Evolutionary conservation across 371 early-diverging fungal species (phyloP), one percentile per base, ranked within the genome.

Genomic region (Mucor plumbeus): DNA sequence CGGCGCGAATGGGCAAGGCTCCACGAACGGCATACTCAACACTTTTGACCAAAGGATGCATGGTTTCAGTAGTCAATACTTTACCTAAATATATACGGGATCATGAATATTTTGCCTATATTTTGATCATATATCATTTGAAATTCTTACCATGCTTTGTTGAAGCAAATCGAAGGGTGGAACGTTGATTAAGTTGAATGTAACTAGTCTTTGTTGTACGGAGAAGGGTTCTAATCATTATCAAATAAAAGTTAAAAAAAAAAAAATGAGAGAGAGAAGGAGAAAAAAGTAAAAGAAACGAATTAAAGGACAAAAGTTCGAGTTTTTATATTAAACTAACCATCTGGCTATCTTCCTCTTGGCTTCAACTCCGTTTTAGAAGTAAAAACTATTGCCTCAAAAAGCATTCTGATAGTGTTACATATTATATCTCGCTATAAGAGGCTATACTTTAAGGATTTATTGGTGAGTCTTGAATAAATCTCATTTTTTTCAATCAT

Each of bases 11-110:
- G 31, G 99, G 97, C 31, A 97, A 81, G 64, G 91, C 97, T 47
- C 99, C 99, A 63, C 99, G 93, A 7, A 99, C 99, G 35, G 99
- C 98, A 75, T 99, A 99, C 72, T 97, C 93, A 64, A 92, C 92
- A 38, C 86, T 81, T 64, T 81, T 84, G 68, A 96, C 74, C 65
- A 87, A 81, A 59, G 88, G 89, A 72, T 94, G 93, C 80, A 94
- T 91, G 3, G 84, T 88, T 14, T 89, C 88, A 0, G 70, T 57
- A 5, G 75, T 82, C 65, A 82, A 63, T 17, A 82, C 79, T 35
- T 77, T 79, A 38, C 63, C 72, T 69, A 8, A 1, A 35, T n/a
- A 36, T 31, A 17, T 13, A 7, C 8, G 35, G 26, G 19, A 31
- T 66, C 7, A 41, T 26, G 31, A 34, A 19, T 21, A 7, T 19